A percentile compares a stretch with the other conserved stretches of the same genome.
Conservation (phyloP, 2,329 filamentous ascomycete species). For the Escovopsis sp. region DNA sequence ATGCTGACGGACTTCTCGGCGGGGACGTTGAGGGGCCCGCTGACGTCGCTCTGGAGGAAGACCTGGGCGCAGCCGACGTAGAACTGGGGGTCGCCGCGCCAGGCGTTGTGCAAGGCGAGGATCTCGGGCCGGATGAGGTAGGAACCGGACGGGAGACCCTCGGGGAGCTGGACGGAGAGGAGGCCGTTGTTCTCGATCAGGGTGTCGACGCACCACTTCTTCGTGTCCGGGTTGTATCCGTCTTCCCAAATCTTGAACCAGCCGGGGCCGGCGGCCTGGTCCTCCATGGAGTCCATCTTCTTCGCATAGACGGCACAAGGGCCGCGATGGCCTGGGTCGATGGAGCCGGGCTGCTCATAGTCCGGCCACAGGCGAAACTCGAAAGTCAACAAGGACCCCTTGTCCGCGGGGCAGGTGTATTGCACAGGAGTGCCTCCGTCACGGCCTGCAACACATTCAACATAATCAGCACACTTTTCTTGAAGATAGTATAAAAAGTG, state of each 20-base stretch:
- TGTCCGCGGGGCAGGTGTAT: conserved; percentile 32
- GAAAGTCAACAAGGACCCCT: conserved; percentile 47
- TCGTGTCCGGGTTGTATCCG: conserved; percentile 41
- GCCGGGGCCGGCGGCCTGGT: conserved; percentile 44
- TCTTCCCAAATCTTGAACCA: conserved; percentile 72
- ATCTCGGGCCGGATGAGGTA: conserved; percentile 62
- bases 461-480: not conserved
- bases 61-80: conserved; percentile 61
- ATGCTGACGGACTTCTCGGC: conserved; percentile 22
- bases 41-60: conserved; percentile 36
- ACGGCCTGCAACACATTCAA: conserved; percentile 19
- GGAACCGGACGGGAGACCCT: conserved; percentile 45
- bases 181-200: conserved; percentile 50
- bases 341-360: conserved; percentile 34
- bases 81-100: conserved; percentile 50
- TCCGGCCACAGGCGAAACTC: conserved; percentile 50
- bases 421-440: conserved; percentile 29
- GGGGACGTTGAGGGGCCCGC: conserved; percentile 32
- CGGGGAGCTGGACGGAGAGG: conserved; percentile 46
- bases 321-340: conserved; percentile 49
- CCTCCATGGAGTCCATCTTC: conserved; percentile 42
- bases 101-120: conserved; percentile 50
- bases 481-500: not conserved
- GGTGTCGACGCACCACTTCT: conserved; percentile 56
- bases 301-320: conserved; percentile 65